A percentile compares a stretch with the other conserved stretches of the same genome.
Evolutionary conservation across 495 filamentous ascomycete genomes (phyloP).

Genomic region (Trichodelitschia bisporula): DNA sequence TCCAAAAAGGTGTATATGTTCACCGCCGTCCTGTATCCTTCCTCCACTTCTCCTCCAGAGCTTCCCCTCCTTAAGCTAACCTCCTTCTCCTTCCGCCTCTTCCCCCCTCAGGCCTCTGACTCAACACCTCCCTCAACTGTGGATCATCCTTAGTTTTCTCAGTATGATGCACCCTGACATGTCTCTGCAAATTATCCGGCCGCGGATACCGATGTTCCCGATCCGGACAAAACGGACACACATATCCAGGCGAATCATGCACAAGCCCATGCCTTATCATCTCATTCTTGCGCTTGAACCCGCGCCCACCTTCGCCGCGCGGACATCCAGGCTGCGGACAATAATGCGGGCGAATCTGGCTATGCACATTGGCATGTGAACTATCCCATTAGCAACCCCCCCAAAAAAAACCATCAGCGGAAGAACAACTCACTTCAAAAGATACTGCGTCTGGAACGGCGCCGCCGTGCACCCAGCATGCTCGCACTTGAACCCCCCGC

Average conservation of each 20-base stretch:
- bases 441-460: conserved; percentile 83
- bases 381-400: conserved; percentile 18
- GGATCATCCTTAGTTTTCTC: conserved; percentile 78
- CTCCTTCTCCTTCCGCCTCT: conserved; percentile 60
- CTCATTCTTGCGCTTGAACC: conserved; percentile 97
- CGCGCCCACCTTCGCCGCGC: conserved; percentile 62
- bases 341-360: conserved; percentile 70
- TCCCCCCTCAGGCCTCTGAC: conserved; percentile 65
- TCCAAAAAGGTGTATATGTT: too few species aligned
- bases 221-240: conserved; percentile 92
- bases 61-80: too few species aligned
- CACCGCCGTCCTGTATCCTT: too few species aligned
- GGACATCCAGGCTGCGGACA: conserved; percentile 64
- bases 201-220: conserved; percentile 90
- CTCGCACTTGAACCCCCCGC: conserved; percentile 30
- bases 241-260: conserved; percentile 84
- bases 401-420: not conserved
- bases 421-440: conserved; percentile 35
- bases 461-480: conserved; percentile 52
- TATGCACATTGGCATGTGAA: conserved; percentile 96
- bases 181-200: conserved; percentile 92
- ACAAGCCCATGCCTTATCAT: conserved; percentile 96
- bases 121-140: conserved; percentile 48
- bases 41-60: too few species aligned
- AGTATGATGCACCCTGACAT: conserved; percentile 69